Evolutionary conservation across 345 rosid species (phyloP).

Genomic region (Eucalyptus shirleyi): DNA sequence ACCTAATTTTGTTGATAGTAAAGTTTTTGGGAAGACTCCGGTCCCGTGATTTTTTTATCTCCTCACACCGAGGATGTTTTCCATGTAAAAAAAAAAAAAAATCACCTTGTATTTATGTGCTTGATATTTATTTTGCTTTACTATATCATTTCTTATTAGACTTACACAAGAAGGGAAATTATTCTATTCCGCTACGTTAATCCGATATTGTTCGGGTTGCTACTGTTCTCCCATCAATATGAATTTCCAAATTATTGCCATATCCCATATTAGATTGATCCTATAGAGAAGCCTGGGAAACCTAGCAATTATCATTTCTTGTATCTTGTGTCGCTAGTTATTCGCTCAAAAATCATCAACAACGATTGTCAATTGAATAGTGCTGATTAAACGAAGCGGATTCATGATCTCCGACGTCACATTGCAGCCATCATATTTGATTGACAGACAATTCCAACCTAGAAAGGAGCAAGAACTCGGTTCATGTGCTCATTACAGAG

Average conservation of each 20-base stretch:
- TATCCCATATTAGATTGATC: background rate
- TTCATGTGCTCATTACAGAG: background rate
- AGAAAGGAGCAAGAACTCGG: background rate
- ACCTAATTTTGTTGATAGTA: too few relatives aligned
- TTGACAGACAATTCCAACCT: background rate
- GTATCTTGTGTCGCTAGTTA: background rate
- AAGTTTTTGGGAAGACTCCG: too few relatives aligned
- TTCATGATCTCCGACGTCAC: background rate
- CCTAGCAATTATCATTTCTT: background rate
- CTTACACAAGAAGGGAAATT: too few relatives aligned
- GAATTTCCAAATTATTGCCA: background rate
- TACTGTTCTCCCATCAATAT: background rate
- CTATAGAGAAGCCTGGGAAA: background rate
- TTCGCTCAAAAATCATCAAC: background rate
- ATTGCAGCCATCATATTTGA: background rate
- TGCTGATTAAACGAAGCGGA: background rate
- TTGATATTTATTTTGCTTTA: too few relatives aligned
- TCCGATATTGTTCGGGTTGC: rapidly evolving
- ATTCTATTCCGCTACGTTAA: rapidly evolving
- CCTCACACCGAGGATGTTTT: too few relatives aligned
- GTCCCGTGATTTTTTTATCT: too few relatives aligned
- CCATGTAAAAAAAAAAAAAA: too few relatives aligned
- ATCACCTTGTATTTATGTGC: rapidly evolving
- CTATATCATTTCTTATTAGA: too few relatives aligned
- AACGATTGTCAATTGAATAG: background rate